Base-by-base conservation (phyloP, 2,329 filamentous ascomycete genomes). In the Fusarium globosum region DNA sequence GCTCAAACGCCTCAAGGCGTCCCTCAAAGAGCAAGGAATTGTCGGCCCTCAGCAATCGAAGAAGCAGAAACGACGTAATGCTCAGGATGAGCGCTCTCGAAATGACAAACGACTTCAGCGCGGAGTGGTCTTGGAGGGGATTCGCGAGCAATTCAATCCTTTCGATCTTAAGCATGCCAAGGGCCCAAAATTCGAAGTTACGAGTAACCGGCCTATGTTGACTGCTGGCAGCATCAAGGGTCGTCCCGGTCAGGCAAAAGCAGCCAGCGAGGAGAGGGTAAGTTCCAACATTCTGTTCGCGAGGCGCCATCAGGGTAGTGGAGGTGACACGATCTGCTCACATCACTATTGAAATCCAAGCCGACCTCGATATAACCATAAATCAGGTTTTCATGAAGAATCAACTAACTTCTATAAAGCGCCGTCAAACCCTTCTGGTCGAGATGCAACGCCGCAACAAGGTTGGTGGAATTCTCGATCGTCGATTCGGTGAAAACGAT, bases 91-190 rank as follows among this genome's bases (percentile, higher is more conserved):
- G 58, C 90, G 89, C 64, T 88, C 87, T 71, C 90, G 88, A 71
- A 85, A 84, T 76, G 92, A 96, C 78, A 93, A 94, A 82, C 91
- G 94, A 68, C 88, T 94, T 33, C 90, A 94, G 81, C 90, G 93
- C 79, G 90, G 92, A 79, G 92, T 91, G 63, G 94, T 95, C 21
- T 87, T 99, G 71, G 91, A 93, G 77, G 90, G 90, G 65, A 98
- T 99, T 81, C 93, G 96, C 80, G 95, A 98, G 79, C 93, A 95
- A 76, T 98, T 98, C 89, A 99, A 99, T 81, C 96, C 96, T 0
- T 99, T 99, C 83, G 96, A 99, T 80, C 90, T 97, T 81, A 97
- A 97, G 83, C 90, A 93, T 66, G 91, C 92, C 45, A 87, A 92
- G 68, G 93, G 92, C 0, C 91, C 91, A 64, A 98, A 98, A 79